Percentiles rank a stretch among this genome's conserved stretches.
phyloP scores from a whole-genome alignment of 139 green algal species.

The Zygnema cylindricum region DNA sequence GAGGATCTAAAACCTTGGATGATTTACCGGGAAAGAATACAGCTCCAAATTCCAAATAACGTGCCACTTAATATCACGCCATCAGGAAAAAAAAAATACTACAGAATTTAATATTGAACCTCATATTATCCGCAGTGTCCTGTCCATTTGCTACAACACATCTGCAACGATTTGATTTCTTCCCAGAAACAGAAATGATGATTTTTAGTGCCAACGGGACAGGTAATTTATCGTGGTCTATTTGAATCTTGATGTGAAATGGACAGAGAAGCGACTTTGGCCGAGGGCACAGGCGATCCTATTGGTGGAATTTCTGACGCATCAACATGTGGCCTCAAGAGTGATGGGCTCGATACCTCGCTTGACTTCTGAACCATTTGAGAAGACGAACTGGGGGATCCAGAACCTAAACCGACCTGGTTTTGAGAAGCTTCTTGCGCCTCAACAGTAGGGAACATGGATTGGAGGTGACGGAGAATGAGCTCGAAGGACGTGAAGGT shows the following conservation, averaged over 20 bases:
- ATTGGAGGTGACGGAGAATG: conserved; percentile 79
- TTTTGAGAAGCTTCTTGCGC: not conserved
- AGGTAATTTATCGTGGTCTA: too few relatives aligned
- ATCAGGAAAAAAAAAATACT: too few relatives aligned
- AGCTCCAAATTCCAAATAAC: too few relatives aligned
- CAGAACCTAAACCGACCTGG: not conserved
- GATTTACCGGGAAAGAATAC: too few relatives aligned
- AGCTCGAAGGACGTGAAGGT: conserved; percentile 98
- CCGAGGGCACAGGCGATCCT: not conserved
- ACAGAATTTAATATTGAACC: too few relatives aligned
- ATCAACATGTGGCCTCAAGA: not conserved
- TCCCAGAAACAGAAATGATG: too few relatives aligned
- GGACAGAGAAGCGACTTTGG: not conserved
- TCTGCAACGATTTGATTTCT: too few relatives aligned
- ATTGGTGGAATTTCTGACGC: not conserved
- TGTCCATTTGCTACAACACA: too few relatives aligned
- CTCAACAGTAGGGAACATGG: conserved; percentile 34
- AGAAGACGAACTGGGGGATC: not conserved
- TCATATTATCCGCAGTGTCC: too few relatives aligned
- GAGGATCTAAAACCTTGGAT: too few relatives aligned
- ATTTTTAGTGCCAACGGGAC: too few relatives aligned
- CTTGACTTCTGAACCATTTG: not conserved
- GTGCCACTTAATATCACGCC: too few relatives aligned
- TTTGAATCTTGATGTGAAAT: not conserved
- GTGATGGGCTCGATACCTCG: not conserved